Evolutionary conservation across 2,329 filamentous ascomycete species (phyloP).

Genomic region (Fusarium subglutinans): DNA sequence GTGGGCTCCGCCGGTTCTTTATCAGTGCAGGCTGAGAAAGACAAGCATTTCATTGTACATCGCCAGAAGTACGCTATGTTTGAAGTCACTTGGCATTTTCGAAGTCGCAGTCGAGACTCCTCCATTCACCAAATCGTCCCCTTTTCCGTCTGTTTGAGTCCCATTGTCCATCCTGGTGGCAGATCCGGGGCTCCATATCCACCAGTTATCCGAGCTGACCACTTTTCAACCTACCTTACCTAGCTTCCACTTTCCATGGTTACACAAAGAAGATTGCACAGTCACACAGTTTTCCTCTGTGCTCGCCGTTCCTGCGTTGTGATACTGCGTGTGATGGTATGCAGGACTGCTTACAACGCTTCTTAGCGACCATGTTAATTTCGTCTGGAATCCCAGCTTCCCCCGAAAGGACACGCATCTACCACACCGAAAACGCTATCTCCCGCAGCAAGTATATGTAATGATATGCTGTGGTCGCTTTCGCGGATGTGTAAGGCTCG

Average conservation of each 20-base stretch:
- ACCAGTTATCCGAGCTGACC: conserved; percentile 33
- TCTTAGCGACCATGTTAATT: neutral
- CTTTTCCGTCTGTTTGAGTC: conserved; percentile 8
- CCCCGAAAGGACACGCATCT: conserved; percentile 7
- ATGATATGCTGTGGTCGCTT: neutral
- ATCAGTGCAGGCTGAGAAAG: conserved; percentile 11
- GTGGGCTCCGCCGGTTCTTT: conserved; percentile 11
- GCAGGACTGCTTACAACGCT: neutral
- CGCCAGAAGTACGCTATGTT: neutral
- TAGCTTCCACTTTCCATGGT: neutral
- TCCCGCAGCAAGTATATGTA: neutral
- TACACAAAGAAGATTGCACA: conserved; percentile 14
- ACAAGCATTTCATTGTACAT: conserved; percentile 11
- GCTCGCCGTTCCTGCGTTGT: conserved; percentile 23
- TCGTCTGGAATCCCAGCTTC: neutral
- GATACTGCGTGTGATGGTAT: conserved; percentile 4
- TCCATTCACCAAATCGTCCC: neutral
- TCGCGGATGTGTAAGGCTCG: neutral
- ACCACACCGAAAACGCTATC: neutral
- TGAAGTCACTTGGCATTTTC: conserved; percentile 1
- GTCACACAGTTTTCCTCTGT: conserved; percentile 16
- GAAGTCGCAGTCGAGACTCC: neutral
- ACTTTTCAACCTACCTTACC: neutral
- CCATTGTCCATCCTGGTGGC: conserved; percentile 18
- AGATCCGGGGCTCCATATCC: conserved; percentile 39